Base-by-base conservation (phyloP, 805 yeast genomes). In the Candida sithepensis region DNA sequence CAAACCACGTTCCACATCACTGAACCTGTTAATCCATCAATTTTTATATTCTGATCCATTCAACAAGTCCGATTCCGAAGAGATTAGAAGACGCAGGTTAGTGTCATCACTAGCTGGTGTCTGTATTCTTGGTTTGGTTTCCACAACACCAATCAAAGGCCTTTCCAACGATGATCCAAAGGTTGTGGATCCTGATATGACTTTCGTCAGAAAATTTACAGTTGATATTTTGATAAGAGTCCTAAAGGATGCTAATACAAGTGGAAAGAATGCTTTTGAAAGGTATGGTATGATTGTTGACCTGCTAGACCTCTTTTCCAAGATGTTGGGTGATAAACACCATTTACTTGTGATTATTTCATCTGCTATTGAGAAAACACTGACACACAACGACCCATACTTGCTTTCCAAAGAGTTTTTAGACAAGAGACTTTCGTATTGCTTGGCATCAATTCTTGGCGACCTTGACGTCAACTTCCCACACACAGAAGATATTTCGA, bases 11-110 rank as follows among this genome's bases (percentile, higher is more conserved):
- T 73, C 88, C 0, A 85, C 95, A 0, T 83, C 92, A 1, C 65
- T 91, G 51, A 88, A 89, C 60, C 80, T 87, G 55, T 75, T 90
- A 49, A 65, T 90, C 16, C 90, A 88, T 60, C 90, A 85, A 58
- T 72, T 91, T 42, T 64, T 90, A 2, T 81, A 85, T 2, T 73
- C 82, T 2, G 70, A 75, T n/a, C 70, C 67, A 54, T 69, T 69
- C 34, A 70, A 60, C 9, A 62, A 64, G 1, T 64, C 66, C 3
- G 57, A 59, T 20, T 51, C 67, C n/a, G 54, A 65, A 12, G 69
- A 73, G 41, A 63, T 51, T 28, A 77, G 77, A 47, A 69, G 95
- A 66, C 73, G 78, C 53, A 67, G 68, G 19, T 71, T 81, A 0
- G 72, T 89, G 3, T 77, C 92, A 1, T 72, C 79, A 36, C 67